phyloP scores from a whole-genome alignment of 1,284 basidiomycete species.

The Cutaneotrichosporon daszewskae region DNA sequence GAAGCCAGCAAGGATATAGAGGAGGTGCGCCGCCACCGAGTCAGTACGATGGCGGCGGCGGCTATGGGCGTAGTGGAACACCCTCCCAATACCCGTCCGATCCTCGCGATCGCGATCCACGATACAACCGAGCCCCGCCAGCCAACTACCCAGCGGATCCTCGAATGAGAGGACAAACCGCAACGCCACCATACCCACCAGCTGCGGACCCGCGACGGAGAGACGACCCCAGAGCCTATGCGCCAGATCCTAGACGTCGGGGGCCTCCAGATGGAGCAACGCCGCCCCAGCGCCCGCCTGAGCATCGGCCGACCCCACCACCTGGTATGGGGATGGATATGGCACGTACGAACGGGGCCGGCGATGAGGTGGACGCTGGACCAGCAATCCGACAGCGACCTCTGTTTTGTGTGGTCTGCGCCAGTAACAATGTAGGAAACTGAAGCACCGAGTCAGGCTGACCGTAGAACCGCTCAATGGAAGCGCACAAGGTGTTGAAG shows the following conservation, averaged over 20 bases:
- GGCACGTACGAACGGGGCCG: constrained; percentile 2
- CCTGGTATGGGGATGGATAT: not conserved
- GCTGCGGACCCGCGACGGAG: constrained; percentile 5
- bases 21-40: not conserved
- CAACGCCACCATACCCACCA: constrained; percentile 5
- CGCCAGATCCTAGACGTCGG: constrained; percentile 2
- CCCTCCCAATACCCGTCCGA: not conserved
- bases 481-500: constrained; percentile 87
- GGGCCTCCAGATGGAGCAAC: not conserved
- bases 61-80: not conserved
- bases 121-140: constrained; percentile 2
- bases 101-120: not conserved
- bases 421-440: constrained; percentile 80
- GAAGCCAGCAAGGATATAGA: not conserved
- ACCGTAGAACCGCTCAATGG: constrained; percentile 93
- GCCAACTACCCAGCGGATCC: not conserved
- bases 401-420: constrained; percentile 95
- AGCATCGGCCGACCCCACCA: constrained; percentile 5
- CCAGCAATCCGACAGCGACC: constrained; percentile 51
- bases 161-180: not conserved
- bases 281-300: not conserved
- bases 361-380: constrained; percentile 11
- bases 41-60: constrained; percentile 2
- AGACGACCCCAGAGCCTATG: not conserved
- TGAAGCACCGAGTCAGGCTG: constrained; percentile 1